phyloP scores from a whole-genome alignment of 2,329 filamentous ascomycete species.

The Lecanicillium sp. region DNA sequence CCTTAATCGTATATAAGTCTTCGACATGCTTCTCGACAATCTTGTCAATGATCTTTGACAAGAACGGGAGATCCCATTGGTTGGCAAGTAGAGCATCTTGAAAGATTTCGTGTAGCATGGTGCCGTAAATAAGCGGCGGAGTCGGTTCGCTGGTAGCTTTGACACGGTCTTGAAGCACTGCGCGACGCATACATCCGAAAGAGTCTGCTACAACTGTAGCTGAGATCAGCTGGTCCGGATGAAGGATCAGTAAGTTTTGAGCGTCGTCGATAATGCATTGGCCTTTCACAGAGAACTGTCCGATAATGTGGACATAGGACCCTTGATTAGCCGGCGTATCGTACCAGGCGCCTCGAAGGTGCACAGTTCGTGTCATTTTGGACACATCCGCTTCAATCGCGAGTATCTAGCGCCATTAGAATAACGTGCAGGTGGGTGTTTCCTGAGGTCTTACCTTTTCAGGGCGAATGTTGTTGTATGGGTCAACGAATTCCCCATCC shows the following conservation, averaged over 20 bases:
- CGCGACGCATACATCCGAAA: constrained; percentile 81
- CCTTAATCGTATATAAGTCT: constrained; percentile 79
- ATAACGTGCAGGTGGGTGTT: no score
- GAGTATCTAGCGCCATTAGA: constrained; percentile 52
- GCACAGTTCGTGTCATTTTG: constrained; percentile 57
- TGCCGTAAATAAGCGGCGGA: constrained; percentile 81
- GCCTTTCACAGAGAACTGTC: constrained; percentile 59
- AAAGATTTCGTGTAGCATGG: constrained; percentile 90
- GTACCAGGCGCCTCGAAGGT: constrained; percentile 78
- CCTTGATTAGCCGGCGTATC: constrained; percentile 68
- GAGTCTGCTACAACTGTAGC: constrained; percentile 95
- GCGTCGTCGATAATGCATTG: constrained; percentile 77
- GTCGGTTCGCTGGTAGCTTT: constrained; percentile 80
- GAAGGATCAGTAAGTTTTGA: constrained; percentile 78
- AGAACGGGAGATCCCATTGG: constrained; percentile 63
- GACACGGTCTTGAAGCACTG: constrained; percentile 88
- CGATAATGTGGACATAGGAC: constrained; percentile 80
- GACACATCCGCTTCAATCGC: constrained; percentile 72
- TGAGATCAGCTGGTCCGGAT: constrained; percentile 92
- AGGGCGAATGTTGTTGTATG: constrained; percentile 46
- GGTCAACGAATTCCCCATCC: constrained; percentile 58
- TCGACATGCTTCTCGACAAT: constrained; percentile 75
- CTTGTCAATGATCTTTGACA: constrained; percentile 57
- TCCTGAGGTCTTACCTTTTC: no score
- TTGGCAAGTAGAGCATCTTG: constrained; percentile 83